Base-by-base conservation (phyloP, 148 eudicot genomes). In the Fagopyrum homotropicum region DNA sequence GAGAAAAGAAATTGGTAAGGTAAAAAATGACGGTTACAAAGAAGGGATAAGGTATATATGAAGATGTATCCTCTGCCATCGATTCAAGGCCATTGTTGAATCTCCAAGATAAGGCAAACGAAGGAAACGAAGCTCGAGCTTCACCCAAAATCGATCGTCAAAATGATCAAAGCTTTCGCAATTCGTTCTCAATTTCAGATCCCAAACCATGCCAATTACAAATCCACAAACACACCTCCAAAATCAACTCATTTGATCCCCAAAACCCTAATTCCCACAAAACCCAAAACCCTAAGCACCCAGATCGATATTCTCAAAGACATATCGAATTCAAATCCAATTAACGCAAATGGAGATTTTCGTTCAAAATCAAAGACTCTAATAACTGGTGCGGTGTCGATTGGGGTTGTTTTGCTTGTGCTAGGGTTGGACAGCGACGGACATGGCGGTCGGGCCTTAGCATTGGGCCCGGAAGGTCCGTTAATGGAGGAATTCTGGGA, bases 391-490 rank as follows among this genome's bases (percentile, higher is more conserved):
- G 88, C 88, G 15, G 83, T 82, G 26, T 81, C 89, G 7, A 9
- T 90, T 1, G 92, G 92, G 10, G 5, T 89, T 0, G 56, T 77
- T 57, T 6, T 81, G 71, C 14, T 85, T 72, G 55, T 88, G 14
- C 79, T 86, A 84, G 89, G 88, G 7, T 5, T 76, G 60, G 88
- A 83, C 74, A 43, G 63, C 26, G 29, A 57, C 1, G 57, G 19
- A 2, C 63, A 57, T 4, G 63, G 63, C 11, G 92, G 80, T 2
- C 80, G 78, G 84, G 98, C 98, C 12, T 30, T 81, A 82, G 98
- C 98, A n/a, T 77, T 86, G 44, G 98, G 96, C 0, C 98, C 98
- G 2, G 92, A 86, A 80, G 98, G 98, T 15, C 96, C 98, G 11
- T 40, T 93, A 72, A 45, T 92, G 85, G 93, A 92, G 76, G 95